phyloP scores from a whole-genome alignment of 2,329 filamentous ascomycete species.

The Fusarium penzigii region DNA sequence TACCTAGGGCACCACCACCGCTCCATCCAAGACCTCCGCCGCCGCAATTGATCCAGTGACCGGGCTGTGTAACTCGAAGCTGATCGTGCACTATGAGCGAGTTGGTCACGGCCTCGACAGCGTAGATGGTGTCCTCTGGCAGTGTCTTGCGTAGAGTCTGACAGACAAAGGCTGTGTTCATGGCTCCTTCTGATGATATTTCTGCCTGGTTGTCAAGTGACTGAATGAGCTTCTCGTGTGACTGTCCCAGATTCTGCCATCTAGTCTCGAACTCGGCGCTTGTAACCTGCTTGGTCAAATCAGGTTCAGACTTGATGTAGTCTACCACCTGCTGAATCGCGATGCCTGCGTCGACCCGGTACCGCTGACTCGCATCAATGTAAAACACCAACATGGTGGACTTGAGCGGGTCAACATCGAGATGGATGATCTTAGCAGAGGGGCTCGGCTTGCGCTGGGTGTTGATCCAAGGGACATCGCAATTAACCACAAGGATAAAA shows the following conservation, averaged over 20 bases:
- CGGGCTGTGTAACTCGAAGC: conserved; percentile 64
- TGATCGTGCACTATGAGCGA: conserved; percentile 67
- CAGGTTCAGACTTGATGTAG: background rate
- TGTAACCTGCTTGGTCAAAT: background rate
- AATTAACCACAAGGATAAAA: conserved; percentile 80
- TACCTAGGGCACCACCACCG: conserved; percentile 69
- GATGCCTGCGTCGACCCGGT: conserved; percentile 63
- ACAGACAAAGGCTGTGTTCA: background rate
- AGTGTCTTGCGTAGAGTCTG: conserved; percentile 9
- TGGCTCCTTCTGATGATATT: background rate
- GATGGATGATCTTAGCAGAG: conserved; percentile 57
- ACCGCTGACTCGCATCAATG: conserved; percentile 63
- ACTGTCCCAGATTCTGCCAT: conserved; percentile 2
- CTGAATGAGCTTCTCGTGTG: background rate
- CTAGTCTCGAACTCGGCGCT: background rate
- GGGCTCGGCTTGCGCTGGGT: conserved; percentile 61
- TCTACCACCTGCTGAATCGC: conserved; percentile 47
- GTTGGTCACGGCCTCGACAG: conserved; percentile 74
- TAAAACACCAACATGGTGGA: conserved; percentile 74
- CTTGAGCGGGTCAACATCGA: conserved; percentile 66
- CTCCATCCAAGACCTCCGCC: conserved; percentile 78
- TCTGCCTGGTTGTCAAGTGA: background rate
- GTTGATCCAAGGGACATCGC: conserved; percentile 89
- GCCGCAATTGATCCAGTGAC: conserved; percentile 75
- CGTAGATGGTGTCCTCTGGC: conserved; percentile 60